Evolutionary conservation across 441 rosid species (phyloP), one percentile per base, ranked within the genome.

Genomic region (Arabidopsis lyrata): DNA sequence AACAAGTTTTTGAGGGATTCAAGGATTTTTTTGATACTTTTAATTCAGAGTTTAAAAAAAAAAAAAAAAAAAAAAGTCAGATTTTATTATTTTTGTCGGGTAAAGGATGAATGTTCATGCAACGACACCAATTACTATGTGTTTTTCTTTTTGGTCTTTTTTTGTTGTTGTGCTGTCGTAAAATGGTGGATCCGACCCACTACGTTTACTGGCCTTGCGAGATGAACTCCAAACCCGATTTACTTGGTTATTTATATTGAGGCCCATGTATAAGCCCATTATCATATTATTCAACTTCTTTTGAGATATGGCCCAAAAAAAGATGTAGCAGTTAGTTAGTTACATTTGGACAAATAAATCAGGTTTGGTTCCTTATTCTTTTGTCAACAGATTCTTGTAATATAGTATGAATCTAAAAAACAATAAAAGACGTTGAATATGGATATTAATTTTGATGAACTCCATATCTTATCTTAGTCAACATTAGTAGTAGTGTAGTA

Each of bases 51-150:
- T 34, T 56, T 1, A 32, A 32, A 8, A 35, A 6, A 35, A 9
- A 35, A 7, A 11, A 32, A 32, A 32, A 8, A 35, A 6, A 35
- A 9, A 35, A 7, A 11, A 70, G 56, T 77, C 72, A 57, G 63
- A 58, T 72, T 77, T 50, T 10, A 72, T 77, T 66, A 24, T 38
- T 44, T 66, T 66, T 66, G 81, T 77, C 81, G 74, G 74, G 65
- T 32, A 55, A 63, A 64, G 47, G 29, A 77, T 72, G 55, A 72
- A 72, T 67, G 81, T 78, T 78, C 74, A 72, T 72, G 41, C 66
- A 63, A 77, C 73, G 45, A 50, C 80, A 65, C 80, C 34, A 41
- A 70, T 58, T 64, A 62, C 80, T 15, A 69, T 62, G 79, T 69
- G 11, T 63, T 0, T 14, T 61, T 59, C 11, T n/a, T 12, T 29